Percentiles rank a stretch among this genome's conserved stretches.
Evolutionary conservation across 2,329 filamentous ascomycete species (phyloP).

Genomic region (Penicillium crustosum): DNA sequence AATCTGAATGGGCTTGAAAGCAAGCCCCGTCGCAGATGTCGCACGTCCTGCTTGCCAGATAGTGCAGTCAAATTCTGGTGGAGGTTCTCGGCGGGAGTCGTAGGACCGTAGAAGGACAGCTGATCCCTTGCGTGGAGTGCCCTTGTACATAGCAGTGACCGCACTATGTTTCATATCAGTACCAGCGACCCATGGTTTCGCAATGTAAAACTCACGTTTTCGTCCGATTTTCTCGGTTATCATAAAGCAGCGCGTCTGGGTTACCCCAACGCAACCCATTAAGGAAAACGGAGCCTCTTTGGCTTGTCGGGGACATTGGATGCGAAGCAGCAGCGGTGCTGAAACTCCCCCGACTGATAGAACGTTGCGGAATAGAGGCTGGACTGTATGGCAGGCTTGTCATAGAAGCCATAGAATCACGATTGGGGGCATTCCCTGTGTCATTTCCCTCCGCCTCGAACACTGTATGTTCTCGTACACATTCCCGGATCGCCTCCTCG

Average conservation of each 20-base stretch:
- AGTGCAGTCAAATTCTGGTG: conserved; percentile 87
- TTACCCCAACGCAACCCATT: conserved; percentile 65
- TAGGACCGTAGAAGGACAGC: conserved; percentile 85
- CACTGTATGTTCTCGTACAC: conserved; percentile 80
- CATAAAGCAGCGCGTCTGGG: conserved; percentile 83
- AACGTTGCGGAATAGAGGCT: conserved; percentile 53
- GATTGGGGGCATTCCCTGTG: conserved; percentile 40
- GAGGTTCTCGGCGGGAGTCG: conserved; percentile 86
- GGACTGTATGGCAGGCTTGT: conserved; percentile 51
- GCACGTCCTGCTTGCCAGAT: conserved; percentile 97
- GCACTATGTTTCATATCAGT: conserved; percentile 56
- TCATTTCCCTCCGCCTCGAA: conserved; percentile 84
- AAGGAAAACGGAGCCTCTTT: conserved; percentile 51
- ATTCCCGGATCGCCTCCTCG: conserved; percentile 88
- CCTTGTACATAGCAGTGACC: conserved; percentile 87
- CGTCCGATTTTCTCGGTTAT: conserved; percentile 77
- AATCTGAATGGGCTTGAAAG: conserved; percentile 93
- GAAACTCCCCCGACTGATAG: conserved; percentile 76
- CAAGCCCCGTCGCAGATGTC: conserved; percentile 85
- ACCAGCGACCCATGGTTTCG: conserved; percentile 9
- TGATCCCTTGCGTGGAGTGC: conserved; percentile 66
- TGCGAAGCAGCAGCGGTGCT: conserved; percentile 72
- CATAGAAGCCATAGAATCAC: conserved; percentile 51
- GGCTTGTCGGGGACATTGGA: conserved; percentile 57
- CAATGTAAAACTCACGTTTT: conserved; percentile 65